Base-by-base conservation (phyloP, 331 rosid species). In the Quercus lobata region DNA sequence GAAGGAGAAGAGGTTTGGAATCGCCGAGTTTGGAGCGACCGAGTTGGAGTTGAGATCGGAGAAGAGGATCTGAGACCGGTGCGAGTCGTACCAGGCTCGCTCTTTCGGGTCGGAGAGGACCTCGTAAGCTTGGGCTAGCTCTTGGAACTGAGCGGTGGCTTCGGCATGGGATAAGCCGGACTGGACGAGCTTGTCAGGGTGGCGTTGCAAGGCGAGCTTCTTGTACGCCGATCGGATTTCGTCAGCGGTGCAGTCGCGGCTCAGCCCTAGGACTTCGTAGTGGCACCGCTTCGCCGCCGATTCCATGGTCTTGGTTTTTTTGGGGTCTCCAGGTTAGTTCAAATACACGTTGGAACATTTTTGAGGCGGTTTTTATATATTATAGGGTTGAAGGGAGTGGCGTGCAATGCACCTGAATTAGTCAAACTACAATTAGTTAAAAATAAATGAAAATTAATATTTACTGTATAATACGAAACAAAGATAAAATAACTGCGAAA, bases 1-100 rank as follows among this genome's bases (percentile, higher is more conserved):
- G 78, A 89, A 96, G n/a, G 97, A 83, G 85, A 96, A 96, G 8
- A 96, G 91, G 83, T 96, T 78, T 1, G 98, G 97, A 81, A 93
- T 75, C 62, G 62, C 81, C 4, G 91, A 89, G 84, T 85, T 77
- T n/a, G 85, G 61, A 14, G 17, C 17, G 44, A 69, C 80, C 24
- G 97, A 89, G 80, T 77, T 72, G 18, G 98, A 79, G 69, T 62
- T 61, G 16, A 92, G 90, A 57, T 96, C 97, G 69, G 97, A 86
- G 82, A 90, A 96, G 73, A 96, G 99, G 76, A 96, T 96, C 76
- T 92, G 93, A 24, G 97, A 90, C 15, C 99, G 97, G 83, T 96
- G 99, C 14, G 99, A 96, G 46, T 96, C 99, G 86, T 96, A 96
- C 97, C 97, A 96, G 19, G 98, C 84, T 0, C 99, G 99, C 72